phyloP scores from a whole-genome alignment of 106 monocot genomes.

The Phalaenopsis equestris region DNA sequence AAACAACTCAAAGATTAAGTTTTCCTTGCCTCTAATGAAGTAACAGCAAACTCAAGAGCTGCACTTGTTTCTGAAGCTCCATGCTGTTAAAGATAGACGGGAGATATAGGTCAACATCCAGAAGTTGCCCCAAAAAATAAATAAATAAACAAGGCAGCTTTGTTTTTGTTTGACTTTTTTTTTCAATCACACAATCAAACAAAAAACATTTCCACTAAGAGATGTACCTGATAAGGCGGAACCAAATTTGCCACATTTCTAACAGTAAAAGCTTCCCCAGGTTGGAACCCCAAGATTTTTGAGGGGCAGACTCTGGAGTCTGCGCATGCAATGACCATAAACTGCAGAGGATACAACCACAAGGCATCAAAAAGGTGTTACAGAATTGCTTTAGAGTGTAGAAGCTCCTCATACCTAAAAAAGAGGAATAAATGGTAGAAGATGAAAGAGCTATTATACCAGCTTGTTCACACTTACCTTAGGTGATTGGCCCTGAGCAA shows the following conservation, averaged over 20 bases:
- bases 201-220: not conserved
- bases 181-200: not conserved
- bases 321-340: slow-evolving; percentile 94
- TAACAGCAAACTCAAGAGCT: slow-evolving; percentile 95
- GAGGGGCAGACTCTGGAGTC: slow-evolving; percentile 98
- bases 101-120: not conserved
- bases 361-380: not conserved
- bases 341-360: slow-evolving; percentile 49
- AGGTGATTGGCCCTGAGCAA: slow-evolving; percentile 71
- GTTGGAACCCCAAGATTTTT: slow-evolving; percentile 73
- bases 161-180: not conserved
- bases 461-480: slow-evolving; percentile 42
- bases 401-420: not conserved
- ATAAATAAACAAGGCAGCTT: no score
- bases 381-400: not conserved
- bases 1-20: not conserved
- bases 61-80: slow-evolving; percentile 89
- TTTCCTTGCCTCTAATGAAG: slow-evolving; percentile 58
- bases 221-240: slow-evolving; percentile 75
- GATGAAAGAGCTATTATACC: not conserved
- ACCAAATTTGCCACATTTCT: slow-evolving; percentile 94
- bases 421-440: not conserved
- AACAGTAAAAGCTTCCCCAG: slow-evolving; percentile 94
- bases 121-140: not conserved
- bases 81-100: slow-evolving; percentile 39